Percentiles rank a stretch among this genome's conserved stretches.
Evolutionary conservation across 495 filamentous ascomycete species (phyloP).

Genomic region (Neurospora terricola): DNA sequence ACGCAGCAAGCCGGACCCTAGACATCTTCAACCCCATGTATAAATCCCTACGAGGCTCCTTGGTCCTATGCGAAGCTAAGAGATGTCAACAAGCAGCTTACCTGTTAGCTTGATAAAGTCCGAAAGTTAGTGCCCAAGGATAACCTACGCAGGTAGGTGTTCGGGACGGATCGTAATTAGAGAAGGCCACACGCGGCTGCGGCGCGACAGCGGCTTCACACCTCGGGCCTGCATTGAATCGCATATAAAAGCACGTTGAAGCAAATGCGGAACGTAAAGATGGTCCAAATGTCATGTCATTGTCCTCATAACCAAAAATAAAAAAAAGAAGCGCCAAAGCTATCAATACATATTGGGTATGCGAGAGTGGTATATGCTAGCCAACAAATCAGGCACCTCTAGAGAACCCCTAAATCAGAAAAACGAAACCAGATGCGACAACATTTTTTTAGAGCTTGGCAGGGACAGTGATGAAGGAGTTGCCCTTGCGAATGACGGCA

Average conservation of each 20-base stretch:
- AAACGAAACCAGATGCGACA: background rate
- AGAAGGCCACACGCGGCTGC: background rate
- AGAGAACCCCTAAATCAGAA: background rate
- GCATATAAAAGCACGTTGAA: background rate
- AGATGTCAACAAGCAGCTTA: background rate
- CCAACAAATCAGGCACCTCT: background rate
- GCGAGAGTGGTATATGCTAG: background rate
- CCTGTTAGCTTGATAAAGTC: background rate
- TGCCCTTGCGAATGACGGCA: slow-evolving; percentile 15
- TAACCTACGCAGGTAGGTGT: too few species aligned
- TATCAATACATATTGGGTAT: background rate
- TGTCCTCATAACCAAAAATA: background rate
- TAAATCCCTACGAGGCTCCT: background rate
- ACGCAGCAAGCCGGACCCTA: background rate
- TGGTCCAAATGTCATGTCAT: background rate
- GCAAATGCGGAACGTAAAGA: background rate
- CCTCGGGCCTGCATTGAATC: background rate
- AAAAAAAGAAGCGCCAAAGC: background rate
- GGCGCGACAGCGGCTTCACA: background rate
- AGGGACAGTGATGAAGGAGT: slow-evolving; percentile 4
- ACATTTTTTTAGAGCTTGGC: slow-evolving; percentile 10
- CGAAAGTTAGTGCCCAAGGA: background rate
- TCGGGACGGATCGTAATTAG: background rate
- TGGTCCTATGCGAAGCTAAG: background rate
- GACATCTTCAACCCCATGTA: background rate